Conservation (phyloP, 805 yeast genomes). For the Metschnikowia santaceciliae region DNA sequence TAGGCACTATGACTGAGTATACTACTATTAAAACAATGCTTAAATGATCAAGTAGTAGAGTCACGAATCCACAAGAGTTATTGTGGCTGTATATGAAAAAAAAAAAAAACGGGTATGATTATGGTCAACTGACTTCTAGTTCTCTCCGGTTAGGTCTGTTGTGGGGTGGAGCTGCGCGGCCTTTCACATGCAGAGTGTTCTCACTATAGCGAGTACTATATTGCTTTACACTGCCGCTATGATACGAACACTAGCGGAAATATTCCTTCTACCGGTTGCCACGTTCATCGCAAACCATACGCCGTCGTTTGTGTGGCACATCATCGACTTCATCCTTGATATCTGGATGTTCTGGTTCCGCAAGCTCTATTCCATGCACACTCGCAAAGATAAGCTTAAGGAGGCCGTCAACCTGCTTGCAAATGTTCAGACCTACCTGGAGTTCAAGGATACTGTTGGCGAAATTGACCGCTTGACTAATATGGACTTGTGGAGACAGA, state of each 20-base stretch:
- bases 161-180: conserved; percentile 1
- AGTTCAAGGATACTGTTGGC: conserved; percentile 58
- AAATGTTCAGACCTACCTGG: conserved; percentile 55
- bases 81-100: too few relatives aligned
- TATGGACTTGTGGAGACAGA: conserved; percentile 66
- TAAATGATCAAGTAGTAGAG: too few relatives aligned
- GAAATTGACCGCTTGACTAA: conserved; percentile 48
- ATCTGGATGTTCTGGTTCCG: conserved; percentile 46
- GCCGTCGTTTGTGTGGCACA: conserved; percentile 38
- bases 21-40: too few relatives aligned
- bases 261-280: conserved; percentile 18
- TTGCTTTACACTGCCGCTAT: conserved; percentile 1
- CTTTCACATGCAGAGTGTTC: background rate
- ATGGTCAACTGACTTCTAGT: background rate
- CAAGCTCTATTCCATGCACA: conserved; percentile 31
- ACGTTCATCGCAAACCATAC: conserved; percentile 31
- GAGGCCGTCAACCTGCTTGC: conserved; percentile 48
- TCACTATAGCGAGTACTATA: background rate
- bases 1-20: too few relatives aligned
- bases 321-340: conserved; percentile 42
- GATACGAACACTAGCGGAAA: conserved; percentile 11
- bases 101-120: background rate
- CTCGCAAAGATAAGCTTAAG: conserved; percentile 41
- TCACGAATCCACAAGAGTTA: too few relatives aligned
- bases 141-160: too few relatives aligned